Percentiles rank a stretch among this genome's conserved stretches.
phyloP scores from a whole-genome alignment of 345 rosid species.

The Cardamine resedifolia region DNA sequence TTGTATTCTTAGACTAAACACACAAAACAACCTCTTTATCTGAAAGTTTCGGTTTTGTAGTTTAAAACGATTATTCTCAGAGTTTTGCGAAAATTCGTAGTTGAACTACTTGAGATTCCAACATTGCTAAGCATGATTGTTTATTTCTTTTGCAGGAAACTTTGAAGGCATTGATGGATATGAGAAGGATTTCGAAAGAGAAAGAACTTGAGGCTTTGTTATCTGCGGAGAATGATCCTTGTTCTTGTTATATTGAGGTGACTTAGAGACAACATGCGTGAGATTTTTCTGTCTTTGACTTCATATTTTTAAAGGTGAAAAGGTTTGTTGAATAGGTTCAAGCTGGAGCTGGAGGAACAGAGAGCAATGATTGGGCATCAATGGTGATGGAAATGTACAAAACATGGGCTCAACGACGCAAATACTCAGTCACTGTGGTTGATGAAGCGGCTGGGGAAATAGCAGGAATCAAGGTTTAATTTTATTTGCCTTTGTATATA shows the following conservation, averaged over 20 bases:
- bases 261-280: background rate
- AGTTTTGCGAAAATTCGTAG: background rate
- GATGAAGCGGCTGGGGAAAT: constrained; percentile 92
- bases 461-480: constrained; percentile 89
- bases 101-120: background rate
- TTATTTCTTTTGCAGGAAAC: constrained; percentile 55
- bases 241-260: constrained; percentile 88
- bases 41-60: background rate
- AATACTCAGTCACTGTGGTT: constrained; percentile 60
- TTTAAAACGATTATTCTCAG: background rate
- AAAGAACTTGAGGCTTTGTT: constrained; percentile 92
- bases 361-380: constrained; percentile 97
- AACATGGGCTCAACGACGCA: constrained; percentile 73
- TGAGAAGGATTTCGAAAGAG: constrained; percentile 82
- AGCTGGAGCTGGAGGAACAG: constrained; percentile 99
- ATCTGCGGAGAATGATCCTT: constrained; percentile 76
- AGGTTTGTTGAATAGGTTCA: constrained; percentile 57
- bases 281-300: constrained; percentile 9
- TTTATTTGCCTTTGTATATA: too few relatives aligned
- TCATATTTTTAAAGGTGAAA: background rate
- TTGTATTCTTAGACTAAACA: too few relatives aligned
- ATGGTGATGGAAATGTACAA: constrained; percentile 96
- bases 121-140: background rate
- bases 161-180: constrained; percentile 56
- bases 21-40: too few relatives aligned